These are phyloP conservation scores for Saccharomyces hybrid DNA, from an alignment of 1,139 yeast genomes.

Conservation along the genomic window DNA sequence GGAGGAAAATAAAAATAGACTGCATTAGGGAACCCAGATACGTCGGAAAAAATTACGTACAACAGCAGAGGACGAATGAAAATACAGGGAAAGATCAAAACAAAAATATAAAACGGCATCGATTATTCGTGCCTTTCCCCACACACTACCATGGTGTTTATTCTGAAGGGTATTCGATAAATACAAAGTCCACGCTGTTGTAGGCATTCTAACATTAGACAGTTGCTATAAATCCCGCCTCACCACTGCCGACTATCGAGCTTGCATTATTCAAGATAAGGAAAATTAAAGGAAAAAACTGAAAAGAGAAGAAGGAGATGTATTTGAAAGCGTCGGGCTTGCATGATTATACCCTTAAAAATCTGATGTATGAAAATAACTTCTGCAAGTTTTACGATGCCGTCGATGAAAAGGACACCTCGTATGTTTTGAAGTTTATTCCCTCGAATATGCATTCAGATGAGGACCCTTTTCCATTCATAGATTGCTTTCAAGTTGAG, in stretches of 20 bases:
- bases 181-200: neutral
- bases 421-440: conserved; percentile 8
- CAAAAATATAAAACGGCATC: neutral
- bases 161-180: neutral
- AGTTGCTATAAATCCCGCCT: neutral
- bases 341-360: conserved; percentile 7
- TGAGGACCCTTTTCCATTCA: conserved; percentile 1
- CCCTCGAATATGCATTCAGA: neutral
- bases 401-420: conserved; percentile 4
- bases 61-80: neutral
- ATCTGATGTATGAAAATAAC: conserved; percentile 7
- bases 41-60: neutral
- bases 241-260: neutral
- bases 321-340: neutral
- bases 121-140: neutral
- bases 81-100: neutral
- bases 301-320: neutral
- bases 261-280: neutral
- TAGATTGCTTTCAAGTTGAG: conserved; percentile 2
- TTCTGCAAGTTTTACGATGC: conserved; percentile 9
- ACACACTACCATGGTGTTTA: neutral
- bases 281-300: neutral
- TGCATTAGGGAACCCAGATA: neutral
- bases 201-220: neutral
- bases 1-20: neutral